Evolutionary conservation across 768 basidiomycete genomes (phyloP).

Genomic region (Mycena polygramma): DNA sequence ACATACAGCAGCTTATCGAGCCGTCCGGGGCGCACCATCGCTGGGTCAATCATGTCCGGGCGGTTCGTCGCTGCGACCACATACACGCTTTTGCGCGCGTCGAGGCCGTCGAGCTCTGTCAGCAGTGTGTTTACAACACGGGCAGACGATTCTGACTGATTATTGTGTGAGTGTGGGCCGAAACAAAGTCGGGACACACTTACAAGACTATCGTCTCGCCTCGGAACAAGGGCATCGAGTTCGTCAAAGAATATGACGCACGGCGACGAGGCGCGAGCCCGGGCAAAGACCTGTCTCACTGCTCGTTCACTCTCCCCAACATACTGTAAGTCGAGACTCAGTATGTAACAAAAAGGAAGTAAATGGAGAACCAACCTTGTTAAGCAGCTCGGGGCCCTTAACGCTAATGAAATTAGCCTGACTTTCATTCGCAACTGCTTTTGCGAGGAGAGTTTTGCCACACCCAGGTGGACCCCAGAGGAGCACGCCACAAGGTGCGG

Average conservation of each 20-base stretch:
- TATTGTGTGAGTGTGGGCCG: not conserved
- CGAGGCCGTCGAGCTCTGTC: slow-evolving; percentile 94
- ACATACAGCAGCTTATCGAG: slow-evolving; percentile 96
- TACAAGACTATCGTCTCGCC: slow-evolving; percentile 91
- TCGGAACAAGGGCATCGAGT: slow-evolving; percentile 90
- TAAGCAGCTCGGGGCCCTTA: slow-evolving; percentile 96
- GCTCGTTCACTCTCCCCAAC: slow-evolving; percentile 98
- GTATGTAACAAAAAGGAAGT: not conserved
- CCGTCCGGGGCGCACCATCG: slow-evolving; percentile 96
- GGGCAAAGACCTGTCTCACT: slow-evolving; percentile 93
- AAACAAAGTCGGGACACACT: slow-evolving; percentile 39
- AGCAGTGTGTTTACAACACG: slow-evolving; percentile 95
- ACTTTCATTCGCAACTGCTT: slow-evolving; percentile 97
- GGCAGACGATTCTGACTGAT: slow-evolving; percentile 91
- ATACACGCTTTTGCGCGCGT: slow-evolving; percentile 87
- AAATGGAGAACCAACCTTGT: slow-evolving; percentile 75
- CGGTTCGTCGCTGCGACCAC: slow-evolving; percentile 96
- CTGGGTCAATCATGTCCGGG: slow-evolving; percentile 97
- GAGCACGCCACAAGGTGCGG: slow-evolving; percentile 92
- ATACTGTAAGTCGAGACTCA: slow-evolving; percentile 65
- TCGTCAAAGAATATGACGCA: slow-evolving; percentile 98
- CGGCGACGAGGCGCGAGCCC: slow-evolving; percentile 93
- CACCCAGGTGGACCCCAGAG: slow-evolving; percentile 99
- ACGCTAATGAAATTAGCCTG: slow-evolving; percentile 98
- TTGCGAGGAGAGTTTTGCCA: slow-evolving; percentile 97